Conservation (phyloP, 1,284 basidiomycete species). For the Phellopilus nigrolimitatus region DNA sequence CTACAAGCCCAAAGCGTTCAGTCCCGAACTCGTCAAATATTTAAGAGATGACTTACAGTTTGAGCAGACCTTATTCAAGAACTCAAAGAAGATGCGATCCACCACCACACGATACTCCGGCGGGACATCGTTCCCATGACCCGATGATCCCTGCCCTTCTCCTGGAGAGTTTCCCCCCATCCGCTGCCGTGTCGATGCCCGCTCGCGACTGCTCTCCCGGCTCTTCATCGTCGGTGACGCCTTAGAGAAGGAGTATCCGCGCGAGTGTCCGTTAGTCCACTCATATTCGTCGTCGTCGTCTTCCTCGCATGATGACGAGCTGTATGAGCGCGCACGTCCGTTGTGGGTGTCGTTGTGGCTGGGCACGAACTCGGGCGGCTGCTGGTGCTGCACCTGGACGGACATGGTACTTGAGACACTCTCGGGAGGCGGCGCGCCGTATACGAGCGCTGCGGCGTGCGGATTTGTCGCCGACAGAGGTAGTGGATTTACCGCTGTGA, state of each 20-base stretch:
- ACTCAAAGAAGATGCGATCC: constrained; percentile 89
- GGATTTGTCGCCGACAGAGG: too few species aligned
- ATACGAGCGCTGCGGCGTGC: too few species aligned
- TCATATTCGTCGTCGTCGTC: constrained; percentile 38
- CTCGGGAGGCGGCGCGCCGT: not conserved
- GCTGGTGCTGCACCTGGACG: constrained; percentile 2
- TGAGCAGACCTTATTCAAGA: constrained; percentile 85
- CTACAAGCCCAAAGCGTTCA: constrained; percentile 43
- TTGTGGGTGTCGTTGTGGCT: too few species aligned
- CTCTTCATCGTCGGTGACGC: constrained; percentile 23
- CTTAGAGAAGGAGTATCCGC: constrained; percentile 26
- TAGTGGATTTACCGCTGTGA: not conserved
- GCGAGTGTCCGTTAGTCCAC: constrained; percentile 27
- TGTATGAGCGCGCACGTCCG: constrained; percentile 27
- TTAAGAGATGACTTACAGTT: constrained; percentile 67
- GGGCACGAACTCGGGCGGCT: constrained; percentile 14
- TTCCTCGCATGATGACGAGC: constrained; percentile 35
- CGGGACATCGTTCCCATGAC: constrained; percentile 63
- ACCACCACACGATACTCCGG: constrained; percentile 79
- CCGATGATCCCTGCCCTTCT: constrained; percentile 28
- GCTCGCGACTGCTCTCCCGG: constrained; percentile 15
- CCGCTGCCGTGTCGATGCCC: constrained; percentile 1
- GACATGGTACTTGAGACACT: not conserved
- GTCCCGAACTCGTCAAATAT: too few species aligned
- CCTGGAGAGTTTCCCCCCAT: constrained; percentile 3